phyloP scores from a whole-genome alignment of 2,329 filamentous ascomycete genomes.

The Blastomyces percursus region DNA sequence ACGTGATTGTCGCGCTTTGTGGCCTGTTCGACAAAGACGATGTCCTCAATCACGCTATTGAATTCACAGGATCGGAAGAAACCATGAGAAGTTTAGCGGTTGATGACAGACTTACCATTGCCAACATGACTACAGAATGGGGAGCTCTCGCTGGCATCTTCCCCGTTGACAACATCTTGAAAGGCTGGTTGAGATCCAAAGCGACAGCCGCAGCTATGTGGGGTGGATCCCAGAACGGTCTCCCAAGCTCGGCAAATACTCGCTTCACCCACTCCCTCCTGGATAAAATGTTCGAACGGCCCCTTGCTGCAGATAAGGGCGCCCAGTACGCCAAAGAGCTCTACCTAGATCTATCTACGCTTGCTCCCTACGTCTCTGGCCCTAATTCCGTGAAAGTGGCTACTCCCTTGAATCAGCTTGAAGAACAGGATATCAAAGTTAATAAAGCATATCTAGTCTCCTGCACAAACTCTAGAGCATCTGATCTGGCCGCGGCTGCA shows the following conservation, averaged over 20 bases:
- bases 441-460: conserved; percentile 80
- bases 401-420: conserved; percentile 64
- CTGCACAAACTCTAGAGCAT: conserved; percentile 77
- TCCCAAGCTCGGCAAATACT: neutral
- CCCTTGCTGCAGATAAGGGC: conserved; percentile 58
- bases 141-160: conserved; percentile 64
- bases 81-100: conserved; percentile 63
- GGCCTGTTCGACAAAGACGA: conserved; percentile 78
- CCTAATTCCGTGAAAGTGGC: conserved; percentile 86
- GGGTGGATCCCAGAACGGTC: conserved; percentile 26
- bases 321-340: conserved; percentile 75
- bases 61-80: conserved; percentile 71
- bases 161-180: conserved; percentile 63
- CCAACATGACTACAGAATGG: conserved; percentile 78
- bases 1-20: conserved; percentile 83
- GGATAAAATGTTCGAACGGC: conserved; percentile 59
- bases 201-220: conserved; percentile 58
- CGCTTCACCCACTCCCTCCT: conserved; percentile 63
- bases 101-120: conserved; percentile 57
- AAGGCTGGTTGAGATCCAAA: conserved; percentile 64
- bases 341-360: conserved; percentile 68
- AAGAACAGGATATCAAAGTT: conserved; percentile 60
- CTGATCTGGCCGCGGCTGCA: conserved; percentile 71
- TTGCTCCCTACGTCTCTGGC: conserved; percentile 74
- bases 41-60: conserved; percentile 81